Evolutionary conservation across 2,329 filamentous ascomycete genomes (phyloP), one percentile per base, ranked within the genome.

Genomic region (Endocalyx cinctus): DNA sequence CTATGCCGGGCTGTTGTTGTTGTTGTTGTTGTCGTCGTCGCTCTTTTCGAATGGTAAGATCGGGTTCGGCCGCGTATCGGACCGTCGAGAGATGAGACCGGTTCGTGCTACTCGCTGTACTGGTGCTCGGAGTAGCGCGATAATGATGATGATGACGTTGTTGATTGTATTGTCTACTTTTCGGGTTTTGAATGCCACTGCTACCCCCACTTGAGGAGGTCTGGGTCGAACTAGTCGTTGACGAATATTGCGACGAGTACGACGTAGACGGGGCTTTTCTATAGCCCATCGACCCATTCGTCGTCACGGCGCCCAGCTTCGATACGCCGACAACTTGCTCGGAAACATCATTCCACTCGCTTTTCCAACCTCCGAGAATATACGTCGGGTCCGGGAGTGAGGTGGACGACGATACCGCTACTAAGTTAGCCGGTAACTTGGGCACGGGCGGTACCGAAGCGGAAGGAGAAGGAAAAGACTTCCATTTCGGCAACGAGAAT

Each of bases 21-120:
- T n/a, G 5, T 14, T 16, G 22, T 17, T n/a, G n/a, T 16, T 18
- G 14, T 26, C 3, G 15, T 13, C 11, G 17, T 16, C 18, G 27
- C 20, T n/a, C 31, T 32, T 53, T 49, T 6, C 47, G 45, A 8
- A 54, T 43, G 6, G 51, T 50, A 31, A 53, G 35, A 33, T 52
- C 50, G 6, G 51, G 51, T 38, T 45, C 19, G 10, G 45, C 38
- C 7, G 50, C 50, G 34, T 54, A 54, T 10, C 51, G 37, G 22
- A 52, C 47, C 4, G 50, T 50, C 5, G 50, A 49, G 2, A 53
- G 23, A 10, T 47, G 40, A 15, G 51, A 51, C 36, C 46, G 48
- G 7, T 43, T 42, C 6, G 39, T 31, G 34, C 42, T 48, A 25
- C 43, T 46, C 2, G 48, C 35, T 14, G 50, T 47, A 33, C 50